Evolutionary conservation across 768 basidiomycete species (phyloP), one percentile per base, ranked within the genome.

Genomic region (Strobilomyces echinocephalus): DNA sequence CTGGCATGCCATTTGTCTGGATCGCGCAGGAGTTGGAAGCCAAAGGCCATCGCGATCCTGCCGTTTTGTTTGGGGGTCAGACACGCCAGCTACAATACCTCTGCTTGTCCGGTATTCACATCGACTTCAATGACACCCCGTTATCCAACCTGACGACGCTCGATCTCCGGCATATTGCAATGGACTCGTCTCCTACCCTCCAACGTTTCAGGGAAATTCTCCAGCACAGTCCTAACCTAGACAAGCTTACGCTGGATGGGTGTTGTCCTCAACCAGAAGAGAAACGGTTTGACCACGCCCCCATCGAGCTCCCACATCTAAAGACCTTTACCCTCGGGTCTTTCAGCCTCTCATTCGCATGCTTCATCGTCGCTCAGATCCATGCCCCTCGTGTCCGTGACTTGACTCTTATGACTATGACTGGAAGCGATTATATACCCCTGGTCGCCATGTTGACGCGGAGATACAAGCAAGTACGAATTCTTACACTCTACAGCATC

Each of bases 111-210:
- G 84, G 84, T 4, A 69, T 88, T 28, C 74, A 82, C 55, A 69
- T 87, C 54, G 76, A 87, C 65, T 88, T 86, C 81, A 59, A 69
- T 14, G 66, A 65, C 16, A 74, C 82, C 8, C 50, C 66, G 48
- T 28, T 85, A 9, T 60, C 65, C 31, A 80, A 85, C 58, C 78
- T 90, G n/a, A 76, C 76, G 21, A 78, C 77, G 10, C 73, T 90
- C 50, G 86, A 88, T 58, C 69, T 90, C 49, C 79, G 86, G 36
- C 78, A 81, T 26, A 74, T 88, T 50, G 74, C 83, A 16, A 67
- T 81, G 18, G 69, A 80, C 5, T 69, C 76, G 15, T 76, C 74
- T 26, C 86, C 85, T 5, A 71, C 71, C 34, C 66, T 82, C 15
- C 36, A 54, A 9, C 74, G 74, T 21, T 86, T 87, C 66, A 77